Evolutionary conservation across 495 filamentous ascomycete genomes (phyloP).

Genomic region (Filosporella fistucella): DNA sequence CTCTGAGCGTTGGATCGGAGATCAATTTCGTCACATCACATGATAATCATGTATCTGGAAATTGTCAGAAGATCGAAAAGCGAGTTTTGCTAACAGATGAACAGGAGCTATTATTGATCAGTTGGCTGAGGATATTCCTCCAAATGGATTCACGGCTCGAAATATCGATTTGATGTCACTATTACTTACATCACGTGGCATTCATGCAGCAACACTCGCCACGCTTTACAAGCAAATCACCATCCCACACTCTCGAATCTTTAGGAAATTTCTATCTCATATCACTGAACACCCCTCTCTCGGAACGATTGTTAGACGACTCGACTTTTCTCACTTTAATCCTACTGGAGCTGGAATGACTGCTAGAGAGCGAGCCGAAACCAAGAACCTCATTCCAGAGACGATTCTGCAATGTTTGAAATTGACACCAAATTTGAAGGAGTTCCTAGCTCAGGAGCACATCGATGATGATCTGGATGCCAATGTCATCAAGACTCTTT

Average conservation of each 20-base stretch:
- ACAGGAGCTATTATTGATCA: conserved; percentile 73
- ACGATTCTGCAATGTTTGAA: conserved; percentile 74
- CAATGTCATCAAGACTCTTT: conserved; percentile 66
- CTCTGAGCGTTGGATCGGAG: too few relatives aligned
- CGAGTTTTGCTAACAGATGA: conserved; percentile 19
- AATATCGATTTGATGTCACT: conserved; percentile 81
- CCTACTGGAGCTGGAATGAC: conserved; percentile 76
- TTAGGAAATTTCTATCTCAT: conserved; percentile 77
- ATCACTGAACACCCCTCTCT: conserved; percentile 63
- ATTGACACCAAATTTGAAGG: conserved; percentile 70
- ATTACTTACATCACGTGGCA: conserved; percentile 67
- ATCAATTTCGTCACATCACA: conserved; percentile 9
- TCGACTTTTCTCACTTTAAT: conserved; percentile 89
- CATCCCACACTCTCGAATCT: conserved; percentile 81
- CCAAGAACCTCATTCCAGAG: conserved; percentile 74
- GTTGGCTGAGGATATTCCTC: conserved; percentile 69
- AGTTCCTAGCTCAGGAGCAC: conserved; percentile 81
- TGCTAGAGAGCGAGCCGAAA: conserved; percentile 72
- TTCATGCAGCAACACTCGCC: conserved; percentile 71
- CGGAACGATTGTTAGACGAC: conserved; percentile 72
- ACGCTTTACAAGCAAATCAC: conserved; percentile 82
- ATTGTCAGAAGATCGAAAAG: not conserved
- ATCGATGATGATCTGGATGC: conserved; percentile 72
- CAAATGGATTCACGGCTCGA: conserved; percentile 70
- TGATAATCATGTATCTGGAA: not conserved